Percentiles rank a stretch among this genome's conserved stretches.
phyloP scores from a whole-genome alignment of 2,329 filamentous ascomycete species.

The Fusarium sp. region DNA sequence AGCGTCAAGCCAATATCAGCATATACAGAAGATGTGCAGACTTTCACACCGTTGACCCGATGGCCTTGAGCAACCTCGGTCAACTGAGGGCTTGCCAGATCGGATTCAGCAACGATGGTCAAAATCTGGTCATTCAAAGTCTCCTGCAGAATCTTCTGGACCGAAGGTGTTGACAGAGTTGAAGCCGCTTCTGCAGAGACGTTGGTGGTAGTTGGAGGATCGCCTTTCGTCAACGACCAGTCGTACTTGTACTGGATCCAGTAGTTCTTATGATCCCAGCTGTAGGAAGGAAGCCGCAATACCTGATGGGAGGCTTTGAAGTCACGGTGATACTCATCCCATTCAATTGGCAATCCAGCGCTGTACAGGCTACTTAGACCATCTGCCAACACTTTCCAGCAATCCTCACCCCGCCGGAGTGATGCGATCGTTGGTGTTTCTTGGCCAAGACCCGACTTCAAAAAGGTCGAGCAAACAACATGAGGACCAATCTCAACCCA shows the following conservation, averaged over 20 bases:
- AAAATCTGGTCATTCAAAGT: neutral
- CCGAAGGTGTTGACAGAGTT: conserved; percentile 31
- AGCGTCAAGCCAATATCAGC: conserved; percentile 34
- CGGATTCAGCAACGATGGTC: neutral
- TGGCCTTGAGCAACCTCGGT: conserved; percentile 36
- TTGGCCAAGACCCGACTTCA: conserved; percentile 69
- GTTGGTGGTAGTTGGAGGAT: neutral
- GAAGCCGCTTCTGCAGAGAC: neutral
- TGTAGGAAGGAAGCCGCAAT: conserved; percentile 75
- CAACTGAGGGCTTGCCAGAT: conserved; percentile 2
- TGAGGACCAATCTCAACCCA: conserved; percentile 79
- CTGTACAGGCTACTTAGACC: conserved; percentile 69
- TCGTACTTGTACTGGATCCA: conserved; percentile 74
- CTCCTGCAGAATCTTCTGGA: conserved; percentile 40
- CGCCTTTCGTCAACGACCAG: conserved; percentile 76
- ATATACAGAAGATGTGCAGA: conserved; percentile 40
- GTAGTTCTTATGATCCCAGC: conserved; percentile 80
- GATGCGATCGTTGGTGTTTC: conserved; percentile 67
- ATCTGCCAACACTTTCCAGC: conserved; percentile 72
- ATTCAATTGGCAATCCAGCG: conserved; percentile 72
- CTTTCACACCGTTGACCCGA: conserved; percentile 35
- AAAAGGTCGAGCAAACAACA: conserved; percentile 71
- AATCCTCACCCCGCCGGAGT: conserved; percentile 72
- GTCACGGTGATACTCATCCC: conserved; percentile 74
- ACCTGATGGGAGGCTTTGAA: conserved; percentile 60